Evolutionary conservation across 768 basidiomycete species (phyloP), one percentile per base, ranked within the genome.

Genomic region (Ramaria sp.): DNA sequence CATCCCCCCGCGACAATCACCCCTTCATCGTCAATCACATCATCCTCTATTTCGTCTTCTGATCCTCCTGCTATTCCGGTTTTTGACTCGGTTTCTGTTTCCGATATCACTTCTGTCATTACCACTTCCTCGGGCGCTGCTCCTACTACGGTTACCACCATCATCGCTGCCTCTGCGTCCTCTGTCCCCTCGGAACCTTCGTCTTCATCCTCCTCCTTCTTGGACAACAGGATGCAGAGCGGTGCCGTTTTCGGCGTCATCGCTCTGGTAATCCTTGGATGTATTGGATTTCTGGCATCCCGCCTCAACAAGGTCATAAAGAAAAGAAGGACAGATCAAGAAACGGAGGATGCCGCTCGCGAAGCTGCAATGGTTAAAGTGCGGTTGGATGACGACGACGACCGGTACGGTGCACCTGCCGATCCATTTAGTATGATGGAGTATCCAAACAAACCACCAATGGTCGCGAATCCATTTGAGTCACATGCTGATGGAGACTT

Each of bases 141-240:
- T 37, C 65, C 73, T 27, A 62, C 66, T 30, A 65, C 66, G 12
- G 55, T 64, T 5, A 51, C 63, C 47, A 42, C 70, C 3, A 62
- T 65, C 34, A 65, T 65, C 1, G 37, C 66, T 28, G 57, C 71
- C 8, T 55, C 66, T 1, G 30, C 68, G 2, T 57, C 70, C 16
- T 25, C 62, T 5, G 58, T 64, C 0, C 28, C 59, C 15, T 60
- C 47, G 18, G 18, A 49, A 2, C 24, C 28, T 9, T 28, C 25
- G 15, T 13, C 58, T 20, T 16, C 66, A 2, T 47, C 62, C 15
- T 38, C 63, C n/a, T 61, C 65, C 8, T 88, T 88, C 67, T 63
- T 87, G 36, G 66, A 79, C 56, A 82, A 87, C 66, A 83, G 79
- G 65, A 70, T 76, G n/a, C 69, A 81, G n/a, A 75, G 78, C 39